A percentile compares a stretch with the other conserved stretches of the same genome.
These are phyloP conservation scores for Boletus rubroflammeus DNA, from an alignment of 768 basidiomycete genomes.

Conservation along the genomic window DNA sequence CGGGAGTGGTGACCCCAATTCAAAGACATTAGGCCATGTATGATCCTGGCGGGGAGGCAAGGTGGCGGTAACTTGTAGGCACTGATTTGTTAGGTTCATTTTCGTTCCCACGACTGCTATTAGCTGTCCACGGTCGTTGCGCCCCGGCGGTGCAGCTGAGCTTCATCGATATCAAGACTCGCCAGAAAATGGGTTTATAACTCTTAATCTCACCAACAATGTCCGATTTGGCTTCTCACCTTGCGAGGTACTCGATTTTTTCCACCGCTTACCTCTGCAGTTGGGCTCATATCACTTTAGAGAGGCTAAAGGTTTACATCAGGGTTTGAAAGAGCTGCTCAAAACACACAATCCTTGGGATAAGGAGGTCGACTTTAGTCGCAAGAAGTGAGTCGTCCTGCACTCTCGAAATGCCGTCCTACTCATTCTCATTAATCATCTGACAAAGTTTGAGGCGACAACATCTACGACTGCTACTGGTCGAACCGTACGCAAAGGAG, in stretches of 20 bases:
- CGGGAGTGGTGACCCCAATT: background rate
- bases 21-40: background rate
- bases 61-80: background rate
- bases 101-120: constrained; percentile 23
- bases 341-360: constrained; percentile 77
- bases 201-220: constrained; percentile 23
- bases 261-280: background rate
- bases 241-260: constrained; percentile 31
- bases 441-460: constrained; percentile 59
- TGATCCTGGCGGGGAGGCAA: background rate
- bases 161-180: constrained; percentile 16
- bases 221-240: constrained; percentile 39
- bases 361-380: constrained; percentile 79
- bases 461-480: constrained; percentile 65
- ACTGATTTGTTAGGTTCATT: background rate
- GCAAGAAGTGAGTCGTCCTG: constrained; percentile 66
- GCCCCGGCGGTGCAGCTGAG: background rate
- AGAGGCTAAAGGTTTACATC: constrained; percentile 75
- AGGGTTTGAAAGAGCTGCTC: constrained; percentile 70
- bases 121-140: constrained; percentile 9
- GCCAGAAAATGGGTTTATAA: constrained; percentile 26
- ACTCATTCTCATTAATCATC: constrained; percentile 8
- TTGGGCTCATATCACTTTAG: constrained; percentile 36
- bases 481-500: constrained; percentile 66
- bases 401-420: constrained; percentile 1